phyloP scores from a whole-genome alignment of 345 rosid genomes.

The Gossypium anomalum region DNA sequence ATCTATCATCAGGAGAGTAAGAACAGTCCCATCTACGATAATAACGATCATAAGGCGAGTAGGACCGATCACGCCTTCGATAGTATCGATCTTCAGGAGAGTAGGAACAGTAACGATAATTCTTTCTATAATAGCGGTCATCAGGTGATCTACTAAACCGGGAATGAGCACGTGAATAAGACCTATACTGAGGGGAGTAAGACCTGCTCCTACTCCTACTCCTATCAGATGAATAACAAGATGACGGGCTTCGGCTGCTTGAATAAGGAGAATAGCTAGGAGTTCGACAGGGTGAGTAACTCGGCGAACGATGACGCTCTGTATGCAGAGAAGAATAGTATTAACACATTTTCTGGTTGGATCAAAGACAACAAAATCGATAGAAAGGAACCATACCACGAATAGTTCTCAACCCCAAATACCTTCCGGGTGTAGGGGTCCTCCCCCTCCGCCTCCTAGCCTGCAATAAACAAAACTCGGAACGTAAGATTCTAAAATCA shows the following conservation, averaged over 20 bases:
- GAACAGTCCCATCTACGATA: conserved; percentile 11
- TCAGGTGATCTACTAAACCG: conserved; percentile 53
- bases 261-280: conserved; percentile 46
- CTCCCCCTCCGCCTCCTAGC: conserved; percentile 84
- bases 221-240: conserved; percentile 44
- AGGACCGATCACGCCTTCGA: conserved; percentile 13
- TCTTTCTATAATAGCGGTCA: conserved; percentile 23
- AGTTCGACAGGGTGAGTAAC: conserved; percentile 43
- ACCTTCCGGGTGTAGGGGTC: conserved; percentile 93
- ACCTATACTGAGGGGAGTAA: conserved; percentile 41
- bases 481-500: conserved; percentile 15
- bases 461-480: conserved; percentile 29
- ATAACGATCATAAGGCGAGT: conserved; percentile 24
- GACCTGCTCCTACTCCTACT: conserved; percentile 62
- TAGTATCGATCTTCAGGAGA: conserved; percentile 32
- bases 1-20: conserved; percentile 13
- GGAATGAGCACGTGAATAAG: conserved; percentile 37
- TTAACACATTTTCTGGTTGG: background rate
- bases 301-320: conserved; percentile 42
- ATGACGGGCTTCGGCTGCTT: conserved; percentile 33
- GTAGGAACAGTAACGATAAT: conserved; percentile 31
- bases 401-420: conserved; percentile 64
- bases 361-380: background rate
- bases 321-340: conserved; percentile 4
- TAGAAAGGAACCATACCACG: conserved; percentile 39